Evolutionary conservation across 441 rosid species (phyloP), one percentile per base, ranked within the genome.

Genomic region (Adansonia gregorii): DNA sequence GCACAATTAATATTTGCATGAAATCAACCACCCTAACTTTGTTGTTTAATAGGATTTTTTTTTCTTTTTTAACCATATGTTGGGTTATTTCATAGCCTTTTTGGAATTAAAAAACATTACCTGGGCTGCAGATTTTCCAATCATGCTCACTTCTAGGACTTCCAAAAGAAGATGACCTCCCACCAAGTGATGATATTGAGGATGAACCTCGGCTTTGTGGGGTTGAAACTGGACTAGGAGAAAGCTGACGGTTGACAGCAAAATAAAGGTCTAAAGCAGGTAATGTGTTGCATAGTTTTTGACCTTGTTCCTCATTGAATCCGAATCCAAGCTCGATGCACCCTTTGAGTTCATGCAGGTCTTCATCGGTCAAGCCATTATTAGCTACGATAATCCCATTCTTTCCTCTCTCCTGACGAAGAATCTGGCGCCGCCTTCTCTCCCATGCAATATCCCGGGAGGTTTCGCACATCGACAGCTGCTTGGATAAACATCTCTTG

Each of bases 271-370:
- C 99, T 59, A 96, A 86, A 10, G 99, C 99, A 20, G 99, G 99
- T 81, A 96, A 87, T 1, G 98, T 94, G 60, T 82, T 86, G 77
- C 92, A 86, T 46, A 96, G 82, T 66, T 80, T 77, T 82, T 93
- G 96, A 0, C 98, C 98, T 52, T 85, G 87, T 76, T 94, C 92
- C 65, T 94, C 98, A 2, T 87, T 89, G 79, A 96, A 96, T 20
- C 98, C 98, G 64, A 96, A 96, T 9, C 98, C 99, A 6, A 96
- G 94, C 86, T 96, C 99, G 59, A 96, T 94, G 79, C 97, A 90
- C 3, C 98, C 99, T 83, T 92, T 96, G 22, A 96, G 91, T 85
- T 96, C 99, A 72, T 87, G 80, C 82, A 96, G 79, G 75, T 96
- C 98, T 69, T 91, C 98, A 66, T 96, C 98, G 0, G 97, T 96